Conservation (phyloP, 148 eudicot species). For the Nyssa sinensis region DNA sequence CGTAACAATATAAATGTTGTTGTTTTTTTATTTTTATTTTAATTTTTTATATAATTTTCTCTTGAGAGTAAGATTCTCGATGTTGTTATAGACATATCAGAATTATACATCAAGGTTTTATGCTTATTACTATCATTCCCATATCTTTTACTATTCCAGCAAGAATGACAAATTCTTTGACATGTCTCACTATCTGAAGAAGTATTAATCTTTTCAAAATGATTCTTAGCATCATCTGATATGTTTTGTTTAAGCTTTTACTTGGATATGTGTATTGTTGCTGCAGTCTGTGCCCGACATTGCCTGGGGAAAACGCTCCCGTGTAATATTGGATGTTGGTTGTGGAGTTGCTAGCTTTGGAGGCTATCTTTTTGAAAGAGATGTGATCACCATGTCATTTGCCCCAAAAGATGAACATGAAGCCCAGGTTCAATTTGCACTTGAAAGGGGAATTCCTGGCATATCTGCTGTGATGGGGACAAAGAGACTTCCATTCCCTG, state of each 20-base stretch:
- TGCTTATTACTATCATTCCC: neutral
- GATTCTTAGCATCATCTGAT: neutral
- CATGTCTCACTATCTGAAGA: neutral
- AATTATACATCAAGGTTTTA: neutral
- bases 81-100: neutral
- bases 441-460: constrained; percentile 85
- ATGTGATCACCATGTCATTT: constrained; percentile 63
- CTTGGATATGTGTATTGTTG: neutral
- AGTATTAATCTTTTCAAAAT: neutral
- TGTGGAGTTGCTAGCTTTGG: constrained; percentile 72
- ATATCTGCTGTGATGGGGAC: constrained; percentile 97
- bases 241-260: neutral
- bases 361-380: constrained; percentile 46
- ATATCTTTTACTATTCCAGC: neutral
- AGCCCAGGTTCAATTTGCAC: constrained; percentile 81
- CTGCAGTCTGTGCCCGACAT: constrained; percentile 62
- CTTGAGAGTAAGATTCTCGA: no score
- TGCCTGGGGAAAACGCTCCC: constrained; percentile 84
- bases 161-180: neutral
- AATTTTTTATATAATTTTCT: no score
- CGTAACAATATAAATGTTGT: no score
- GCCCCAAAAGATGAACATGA: constrained; percentile 97
- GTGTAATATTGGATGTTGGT: constrained; percentile 92
- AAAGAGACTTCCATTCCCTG: constrained; percentile 81
- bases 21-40: no score